Evolutionary conservation across 805 yeast genomes (phyloP), one percentile per base, ranked within the genome.

Genomic region (Huiozyma sinensis): DNA sequence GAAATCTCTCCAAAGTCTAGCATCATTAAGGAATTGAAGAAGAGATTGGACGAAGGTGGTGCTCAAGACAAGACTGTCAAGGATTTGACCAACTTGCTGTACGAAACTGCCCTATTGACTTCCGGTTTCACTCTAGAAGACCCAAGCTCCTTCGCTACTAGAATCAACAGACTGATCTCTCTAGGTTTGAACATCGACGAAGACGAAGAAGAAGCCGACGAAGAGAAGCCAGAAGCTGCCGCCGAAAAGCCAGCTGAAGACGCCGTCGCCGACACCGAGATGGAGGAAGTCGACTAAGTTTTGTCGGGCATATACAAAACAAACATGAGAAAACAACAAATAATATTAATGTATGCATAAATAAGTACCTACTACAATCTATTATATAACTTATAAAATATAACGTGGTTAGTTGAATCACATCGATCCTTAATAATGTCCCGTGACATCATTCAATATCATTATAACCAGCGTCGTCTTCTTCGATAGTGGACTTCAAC

Each of bases 41-140:
- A 83, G 69, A 92, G 90, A 81, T 97, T 92, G 63, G 97, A 88
- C 61, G 81, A 84, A 55, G 95, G 87, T 62, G 97, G 97, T 71
- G 89, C 95, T 54, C 94, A 87, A 72, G 97, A 94, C 76, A 85
- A 95, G 76, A 89, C 96, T 52, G 97, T 92, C 63, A 87, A 87
- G 79, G 96, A 92, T 72, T 79, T 92, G 71, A 92, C 99, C 55
- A 86, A 92, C 56, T 77, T 92, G 70, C 75, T 92, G 71, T 92
- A 79, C 72, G 99, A 92, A 74, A 92, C 99, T 62, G 98, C 99
- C 48, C 76, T 92, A 69, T 79, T 92, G 68, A 92, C 97, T 45
- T 92, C 98, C 53, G 99, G 99, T 71, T 92, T 92, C 89, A 74
- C 97, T 56, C 80, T 92, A 66, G 98, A 92, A 64, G 99, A 92